Evolutionary conservation across 306 rosid genomes (phyloP), one percentile per base, ranked within the genome.

Genomic region (Canavalia gladiata): DNA sequence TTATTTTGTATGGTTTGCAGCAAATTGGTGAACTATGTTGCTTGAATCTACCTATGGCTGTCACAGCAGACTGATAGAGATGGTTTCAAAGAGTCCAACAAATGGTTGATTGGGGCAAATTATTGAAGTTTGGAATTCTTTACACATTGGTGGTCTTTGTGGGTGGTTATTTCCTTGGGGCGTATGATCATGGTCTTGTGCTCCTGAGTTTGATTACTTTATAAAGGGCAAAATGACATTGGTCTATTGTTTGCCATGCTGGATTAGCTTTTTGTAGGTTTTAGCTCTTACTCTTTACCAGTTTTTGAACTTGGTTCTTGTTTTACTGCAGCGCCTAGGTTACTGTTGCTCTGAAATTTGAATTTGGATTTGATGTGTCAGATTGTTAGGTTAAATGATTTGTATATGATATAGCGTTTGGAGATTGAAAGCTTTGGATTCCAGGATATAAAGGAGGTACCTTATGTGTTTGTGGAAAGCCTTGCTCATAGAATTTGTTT

Each of bases 361-460:
- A 85, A 72, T 66, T 39, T 67, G 81, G 85, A 62, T 80, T 75
- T 76, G 71, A 39, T 75, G 78, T 74, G 42, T 78, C 84, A 62
- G 78, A 79, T 74, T 68, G 68, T 51, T 82, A 78, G 60, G 77
- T 75, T 86, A 56, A 62, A 64, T 86, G 34, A 59, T 50, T 85
- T 83, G 46, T 79, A 41, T 80, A 41, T 76, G 81, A 64, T 68
- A 51, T 79, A 52, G 31, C 63, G 52, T 73, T 60, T 73, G 1
- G 79, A 74, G 81, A 68, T 78, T 63, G 74, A 62, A 55, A 63
- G 68, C 74, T n/a, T 63, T 56, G 76, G 68, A 57, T 18, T 62
- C 76, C 63, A 54, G 74, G 66, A 34, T 76, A 74, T 33, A 68
- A 41, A 52, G 78, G 80, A 35, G 67, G 79, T 74, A 82, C 25